Evolutionary conservation across 2,329 filamentous ascomycete genomes (phyloP).

Genomic region (Zymoseptoria pseudotritici): DNA sequence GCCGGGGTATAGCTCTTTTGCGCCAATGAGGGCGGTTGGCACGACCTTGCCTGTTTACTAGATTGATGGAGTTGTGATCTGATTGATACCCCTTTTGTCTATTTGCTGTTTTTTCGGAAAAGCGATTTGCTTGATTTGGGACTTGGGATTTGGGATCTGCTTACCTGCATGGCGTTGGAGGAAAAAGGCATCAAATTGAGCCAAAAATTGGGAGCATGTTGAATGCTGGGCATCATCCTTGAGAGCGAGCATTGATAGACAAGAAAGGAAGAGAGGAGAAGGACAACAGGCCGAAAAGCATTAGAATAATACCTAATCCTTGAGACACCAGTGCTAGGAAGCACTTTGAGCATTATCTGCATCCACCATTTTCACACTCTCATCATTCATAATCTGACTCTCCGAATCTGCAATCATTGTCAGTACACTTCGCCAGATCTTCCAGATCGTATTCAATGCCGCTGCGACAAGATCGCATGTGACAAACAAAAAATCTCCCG

Average conservation of each 20-base stretch:
- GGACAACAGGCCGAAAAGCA: not conserved
- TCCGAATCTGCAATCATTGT: not conserved
- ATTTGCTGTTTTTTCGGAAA: not conserved
- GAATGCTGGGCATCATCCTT: not conserved
- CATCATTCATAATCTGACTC: not conserved
- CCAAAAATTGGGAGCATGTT: not conserved
- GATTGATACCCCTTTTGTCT: slow-evolving; percentile 1
- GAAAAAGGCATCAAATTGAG: not conserved
- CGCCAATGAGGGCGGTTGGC: not conserved
- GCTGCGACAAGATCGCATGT: not conserved
- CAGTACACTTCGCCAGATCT: not conserved
- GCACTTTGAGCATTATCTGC: not conserved
- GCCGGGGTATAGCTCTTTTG: slow-evolving; percentile 22
- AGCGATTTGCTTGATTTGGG: not conserved
- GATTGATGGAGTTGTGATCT: not conserved
- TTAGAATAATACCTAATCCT: not conserved
- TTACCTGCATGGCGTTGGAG: not conserved
- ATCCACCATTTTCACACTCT: not conserved
- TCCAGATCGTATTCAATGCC: not conserved
- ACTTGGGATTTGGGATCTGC: not conserved
- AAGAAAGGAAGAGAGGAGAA: not conserved
- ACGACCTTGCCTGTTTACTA: not conserved
- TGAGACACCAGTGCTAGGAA: not conserved
- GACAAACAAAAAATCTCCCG: not conserved
- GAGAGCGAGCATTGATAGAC: not conserved